These are phyloP conservation scores for Torulaspora globosa DNA, from an alignment of 1,139 yeast genomes.

Conservation along the genomic window DNA sequence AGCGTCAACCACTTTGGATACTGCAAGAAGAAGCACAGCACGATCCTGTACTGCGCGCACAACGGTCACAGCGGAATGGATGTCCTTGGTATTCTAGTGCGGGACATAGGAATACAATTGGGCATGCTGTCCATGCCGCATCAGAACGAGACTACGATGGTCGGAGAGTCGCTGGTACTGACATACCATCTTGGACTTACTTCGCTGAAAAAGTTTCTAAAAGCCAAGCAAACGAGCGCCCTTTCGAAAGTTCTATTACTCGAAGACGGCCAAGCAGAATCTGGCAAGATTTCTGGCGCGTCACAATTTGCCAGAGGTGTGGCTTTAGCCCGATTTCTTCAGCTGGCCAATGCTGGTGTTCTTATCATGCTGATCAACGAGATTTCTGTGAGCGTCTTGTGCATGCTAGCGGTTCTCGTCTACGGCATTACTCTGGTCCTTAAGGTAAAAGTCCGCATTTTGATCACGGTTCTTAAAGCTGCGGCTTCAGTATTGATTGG, in stretches of 20 bases:
- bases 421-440: slow-evolving; percentile 17
- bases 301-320: slow-evolving; percentile 17
- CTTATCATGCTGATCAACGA: slow-evolving; percentile 14
- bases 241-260: slow-evolving; percentile 17
- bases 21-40: slow-evolving; percentile 23
- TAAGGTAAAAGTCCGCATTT: slow-evolving; percentile 11
- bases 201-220: slow-evolving; percentile 19
- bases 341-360: slow-evolving; percentile 15
- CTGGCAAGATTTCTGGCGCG: slow-evolving; percentile 1
- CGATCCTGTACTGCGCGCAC: slow-evolving; percentile 24
- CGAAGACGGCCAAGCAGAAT: slow-evolving; percentile 4
- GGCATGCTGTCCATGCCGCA: slow-evolving; percentile 24
- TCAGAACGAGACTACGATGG: slow-evolving; percentile 20
- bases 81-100: slow-evolving; percentile 26
- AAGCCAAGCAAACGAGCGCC: slow-evolving; percentile 16
- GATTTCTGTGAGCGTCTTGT: slow-evolving; percentile 9
- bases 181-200: slow-evolving; percentile 23
- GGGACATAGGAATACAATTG: slow-evolving; percentile 34
- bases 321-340: slow-evolving; percentile 16
- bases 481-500: slow-evolving; percentile 9
- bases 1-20: slow-evolving; percentile 31
- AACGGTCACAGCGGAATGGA: slow-evolving; percentile 30
- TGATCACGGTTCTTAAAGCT: slow-evolving; percentile 14
- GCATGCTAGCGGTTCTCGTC: slow-evolving; percentile 9
- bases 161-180: slow-evolving; percentile 30